Percentiles rank a stretch among this genome's conserved stretches.
Conservation (phyloP, 2,329 filamentous ascomycete genomes). For the Akanthomyces dipterigenus region DNA sequence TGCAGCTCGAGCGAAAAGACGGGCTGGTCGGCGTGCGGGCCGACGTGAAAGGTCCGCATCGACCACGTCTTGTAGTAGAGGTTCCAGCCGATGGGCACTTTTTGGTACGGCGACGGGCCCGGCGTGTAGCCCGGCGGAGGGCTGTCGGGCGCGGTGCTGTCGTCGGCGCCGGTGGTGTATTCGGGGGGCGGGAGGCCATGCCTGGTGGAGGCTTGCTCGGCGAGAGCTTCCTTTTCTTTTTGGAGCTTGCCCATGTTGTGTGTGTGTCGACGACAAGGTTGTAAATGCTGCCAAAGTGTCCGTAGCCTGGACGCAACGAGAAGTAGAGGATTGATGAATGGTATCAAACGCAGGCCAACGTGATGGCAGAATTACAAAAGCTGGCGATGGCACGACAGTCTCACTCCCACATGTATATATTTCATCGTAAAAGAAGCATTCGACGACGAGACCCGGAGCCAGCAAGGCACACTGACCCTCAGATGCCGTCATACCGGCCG, state of each 20-base stretch:
- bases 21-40: slow-evolving; percentile 6
- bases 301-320: no score
- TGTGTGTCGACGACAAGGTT: neutral
- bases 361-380: neutral
- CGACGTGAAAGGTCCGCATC: neutral
- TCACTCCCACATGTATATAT: neutral
- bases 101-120: slow-evolving; percentile 2
- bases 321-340: no score
- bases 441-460: neutral
- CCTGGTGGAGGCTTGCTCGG: neutral
- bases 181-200: neutral
- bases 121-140: slow-evolving; percentile 7
- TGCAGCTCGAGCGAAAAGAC: slow-evolving; percentile 5
- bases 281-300: neutral
- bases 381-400: neutral
- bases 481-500: neutral
- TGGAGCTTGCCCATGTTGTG: neutral
- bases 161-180: neutral
- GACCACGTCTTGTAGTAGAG: slow-evolving; percentile 7
- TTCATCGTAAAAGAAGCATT: neutral
- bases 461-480: neutral
- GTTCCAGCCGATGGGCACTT: slow-evolving; percentile 7
- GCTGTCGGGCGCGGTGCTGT: neutral
- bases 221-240: slow-evolving; percentile 1
- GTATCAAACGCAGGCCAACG: no score